Evolutionary conservation across 139 green algal genomes (phyloP).

Genomic region (Bryopsis sp.): DNA sequence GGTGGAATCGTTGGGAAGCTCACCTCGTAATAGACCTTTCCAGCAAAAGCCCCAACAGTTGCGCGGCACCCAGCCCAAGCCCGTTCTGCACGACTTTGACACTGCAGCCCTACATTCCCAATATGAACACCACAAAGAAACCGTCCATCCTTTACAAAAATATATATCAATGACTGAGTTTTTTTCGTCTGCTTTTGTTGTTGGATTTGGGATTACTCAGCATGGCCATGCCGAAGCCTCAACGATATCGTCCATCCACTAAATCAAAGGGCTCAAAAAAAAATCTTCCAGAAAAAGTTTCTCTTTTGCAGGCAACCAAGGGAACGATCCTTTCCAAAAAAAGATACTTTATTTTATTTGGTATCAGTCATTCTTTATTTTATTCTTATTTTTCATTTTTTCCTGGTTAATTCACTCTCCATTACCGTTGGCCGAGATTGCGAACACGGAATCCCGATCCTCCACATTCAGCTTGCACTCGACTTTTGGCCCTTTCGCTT

Average conservation of each 20-base stretch:
- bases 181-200: no score
- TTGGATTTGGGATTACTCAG: no score
- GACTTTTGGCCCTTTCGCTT: neutral
- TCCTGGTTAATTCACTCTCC: neutral
- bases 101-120: constrained; percentile 26
- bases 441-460: constrained; percentile 48
- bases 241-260: no score
- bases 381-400: no score
- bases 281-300: no score
- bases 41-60: constrained; percentile 34
- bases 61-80: constrained; percentile 49
- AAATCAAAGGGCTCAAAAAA: no score
- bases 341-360: no score
- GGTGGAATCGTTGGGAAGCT: no score
- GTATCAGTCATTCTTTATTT: constrained; percentile 1
- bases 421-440: constrained; percentile 36
- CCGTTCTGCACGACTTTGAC: constrained; percentile 40
- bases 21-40: constrained; percentile 32
- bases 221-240: no score
- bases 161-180: neutral
- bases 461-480: constrained; percentile 30
- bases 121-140: neutral
- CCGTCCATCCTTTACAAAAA: neutral
- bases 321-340: no score
- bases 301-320: no score